These are phyloP conservation scores for Podila horticola DNA, from an alignment of 192 early-diverging fungal genomes.

Conservation along the genomic window DNA sequence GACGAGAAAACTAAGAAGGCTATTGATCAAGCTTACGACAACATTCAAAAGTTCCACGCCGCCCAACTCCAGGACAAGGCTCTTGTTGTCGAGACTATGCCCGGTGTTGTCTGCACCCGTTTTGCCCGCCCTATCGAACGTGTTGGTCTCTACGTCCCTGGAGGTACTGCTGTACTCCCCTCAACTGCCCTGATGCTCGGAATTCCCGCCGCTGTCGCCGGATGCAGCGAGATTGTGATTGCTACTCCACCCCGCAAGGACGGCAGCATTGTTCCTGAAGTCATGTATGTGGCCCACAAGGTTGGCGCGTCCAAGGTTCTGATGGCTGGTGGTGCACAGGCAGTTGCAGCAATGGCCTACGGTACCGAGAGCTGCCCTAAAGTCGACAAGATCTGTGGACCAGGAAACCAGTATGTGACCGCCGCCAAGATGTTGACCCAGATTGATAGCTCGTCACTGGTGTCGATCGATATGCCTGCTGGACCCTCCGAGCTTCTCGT, in stretches of 20 bases:
- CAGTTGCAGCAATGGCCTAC: conserved; percentile 99
- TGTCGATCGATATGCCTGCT: conserved; percentile 99
- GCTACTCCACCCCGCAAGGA: conserved; percentile 94
- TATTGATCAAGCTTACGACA: conserved; percentile 96
- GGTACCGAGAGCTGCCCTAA: conserved; percentile 96
- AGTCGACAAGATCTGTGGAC: conserved; percentile 99
- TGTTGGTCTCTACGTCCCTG: conserved; percentile 98
- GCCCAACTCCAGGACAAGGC: conserved; percentile 83
- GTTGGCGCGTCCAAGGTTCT: conserved; percentile 93
- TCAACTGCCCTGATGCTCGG: conserved; percentile 97
- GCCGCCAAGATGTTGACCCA: conserved; percentile 98
- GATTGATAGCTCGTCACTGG: conserved; percentile 93
- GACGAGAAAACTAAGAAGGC: conserved; percentile 74
- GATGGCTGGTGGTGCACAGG: conserved; percentile 97
- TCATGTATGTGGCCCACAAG: conserved; percentile 98
- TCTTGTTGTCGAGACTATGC: conserved; percentile 95
- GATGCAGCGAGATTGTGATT: conserved; percentile 94
- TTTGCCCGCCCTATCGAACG: conserved; percentile 95
- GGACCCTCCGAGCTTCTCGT: conserved; percentile 99
- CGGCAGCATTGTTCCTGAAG: conserved; percentile 93
- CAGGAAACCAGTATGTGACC: conserved; percentile 99
- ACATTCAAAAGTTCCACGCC: conserved; percentile 92
- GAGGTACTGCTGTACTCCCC: conserved; percentile 96
- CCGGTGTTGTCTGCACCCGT: conserved; percentile 93
- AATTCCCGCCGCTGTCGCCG: conserved; percentile 96